These are phyloP conservation scores for Austroboletus festivus DNA, from an alignment of 768 basidiomycete genomes.

Conservation along the genomic window DNA sequence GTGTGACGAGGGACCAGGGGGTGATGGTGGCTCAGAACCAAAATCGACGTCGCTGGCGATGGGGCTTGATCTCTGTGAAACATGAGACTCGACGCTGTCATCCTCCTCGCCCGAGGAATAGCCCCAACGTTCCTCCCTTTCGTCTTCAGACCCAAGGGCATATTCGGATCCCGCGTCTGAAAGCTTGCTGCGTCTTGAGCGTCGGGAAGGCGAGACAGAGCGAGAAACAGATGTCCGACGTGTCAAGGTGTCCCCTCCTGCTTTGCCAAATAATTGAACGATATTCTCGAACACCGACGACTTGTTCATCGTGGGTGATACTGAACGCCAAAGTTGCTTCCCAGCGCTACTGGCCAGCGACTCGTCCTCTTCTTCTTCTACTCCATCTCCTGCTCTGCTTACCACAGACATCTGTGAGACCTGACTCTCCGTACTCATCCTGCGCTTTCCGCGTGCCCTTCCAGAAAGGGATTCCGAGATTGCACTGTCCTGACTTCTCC, in stretches of 20 bases:
- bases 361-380: slow-evolving; percentile 38
- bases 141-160: too few relatives aligned
- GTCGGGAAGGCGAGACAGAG: too few relatives aligned
- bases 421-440: slow-evolving; percentile 43
- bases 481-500: slow-evolving; percentile 47
- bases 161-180: slow-evolving; percentile 29
- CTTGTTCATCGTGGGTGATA: slow-evolving; percentile 39
- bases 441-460: slow-evolving; percentile 35
- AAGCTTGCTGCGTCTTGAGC: too few relatives aligned
- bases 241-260: slow-evolving; percentile 11
- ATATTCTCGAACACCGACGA: slow-evolving; percentile 59
- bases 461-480: slow-evolving; percentile 24
- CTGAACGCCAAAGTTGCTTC: slow-evolving; percentile 31
- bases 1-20: slow-evolving; percentile 37
- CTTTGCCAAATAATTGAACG: slow-evolving; percentile 62
- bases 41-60: slow-evolving; percentile 62
- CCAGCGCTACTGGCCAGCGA: slow-evolving; percentile 27
- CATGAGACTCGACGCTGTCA: too few relatives aligned
- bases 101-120: slow-evolving; percentile 56
- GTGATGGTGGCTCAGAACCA: slow-evolving; percentile 68
- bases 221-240: slow-evolving; percentile 56
- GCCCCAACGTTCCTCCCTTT: slow-evolving; percentile 77
- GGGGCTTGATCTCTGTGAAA: slow-evolving; percentile 26
- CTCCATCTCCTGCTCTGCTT: slow-evolving; percentile 38
- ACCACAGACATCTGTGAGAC: slow-evolving; percentile 39